Percentiles rank a stretch among this genome's conserved stretches.
Evolutionary conservation across 164 flowering plant genomes (phyloP).

Genomic region (Tetrastigma voinierianum): DNA sequence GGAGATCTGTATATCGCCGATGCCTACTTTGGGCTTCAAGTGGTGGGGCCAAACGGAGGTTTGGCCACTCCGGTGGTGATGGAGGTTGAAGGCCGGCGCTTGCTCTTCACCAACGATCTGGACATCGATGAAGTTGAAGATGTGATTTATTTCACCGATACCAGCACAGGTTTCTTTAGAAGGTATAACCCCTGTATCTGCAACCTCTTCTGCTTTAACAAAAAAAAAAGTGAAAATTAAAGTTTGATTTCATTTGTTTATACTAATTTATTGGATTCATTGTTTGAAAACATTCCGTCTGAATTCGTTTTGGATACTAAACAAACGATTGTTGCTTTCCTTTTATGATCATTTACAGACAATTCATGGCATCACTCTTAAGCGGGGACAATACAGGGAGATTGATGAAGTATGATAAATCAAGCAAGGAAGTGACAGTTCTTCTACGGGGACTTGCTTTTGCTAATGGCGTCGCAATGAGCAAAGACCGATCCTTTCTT

Average conservation of each 20-base stretch:
- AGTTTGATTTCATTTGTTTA: too few relatives aligned
- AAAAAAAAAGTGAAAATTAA: too few relatives aligned
- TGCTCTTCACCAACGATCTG: slow-evolving; percentile 64
- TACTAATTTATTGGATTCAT: too few relatives aligned
- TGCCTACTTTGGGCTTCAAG: slow-evolving; percentile 62
- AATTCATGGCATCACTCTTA: slow-evolving; percentile 42
- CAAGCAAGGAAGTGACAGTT: slow-evolving; percentile 48
- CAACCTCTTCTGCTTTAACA: neutral
- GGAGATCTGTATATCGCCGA: slow-evolving; percentile 73
- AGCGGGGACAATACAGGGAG: slow-evolving; percentile 59
- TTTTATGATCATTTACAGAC: slow-evolving; percentile 27
- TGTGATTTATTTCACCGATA: slow-evolving; percentile 59
- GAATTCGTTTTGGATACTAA: too few relatives aligned
- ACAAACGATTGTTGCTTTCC: neutral
- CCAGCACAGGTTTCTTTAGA: slow-evolving; percentile 52
- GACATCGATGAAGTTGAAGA: slow-evolving; percentile 53
- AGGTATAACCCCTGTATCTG: slow-evolving; percentile 34
- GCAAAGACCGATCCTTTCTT: slow-evolving; percentile 53
- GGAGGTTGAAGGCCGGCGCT: slow-evolving; percentile 44
- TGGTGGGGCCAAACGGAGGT: slow-evolving; percentile 64
- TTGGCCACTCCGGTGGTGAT: slow-evolving; percentile 43
- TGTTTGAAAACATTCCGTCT: too few relatives aligned
- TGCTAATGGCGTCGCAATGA: slow-evolving; percentile 68
- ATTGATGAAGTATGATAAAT: slow-evolving; percentile 48
- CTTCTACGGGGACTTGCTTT: slow-evolving; percentile 46